A percentile compares a stretch with the other conserved stretches of the same genome.
These are phyloP conservation scores for Neospermospora avenae DNA, from an alignment of 2,329 filamentous ascomycete genomes.

Conservation along the genomic window DNA sequence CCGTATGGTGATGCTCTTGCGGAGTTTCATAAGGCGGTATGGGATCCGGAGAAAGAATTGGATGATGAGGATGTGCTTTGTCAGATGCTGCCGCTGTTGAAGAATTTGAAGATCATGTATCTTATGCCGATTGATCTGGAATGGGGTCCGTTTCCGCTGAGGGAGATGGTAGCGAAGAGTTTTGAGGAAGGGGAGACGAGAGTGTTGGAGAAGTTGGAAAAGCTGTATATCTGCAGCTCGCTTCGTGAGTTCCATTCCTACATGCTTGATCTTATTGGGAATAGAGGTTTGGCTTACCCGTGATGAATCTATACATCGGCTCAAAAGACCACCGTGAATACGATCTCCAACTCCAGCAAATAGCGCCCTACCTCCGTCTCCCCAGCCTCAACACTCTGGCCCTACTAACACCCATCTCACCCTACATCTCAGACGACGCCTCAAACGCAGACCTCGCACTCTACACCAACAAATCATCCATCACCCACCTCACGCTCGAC, in stretches of 20 bases:
- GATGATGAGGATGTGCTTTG: slow-evolving; percentile 2
- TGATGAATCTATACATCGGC: slow-evolving; percentile 6
- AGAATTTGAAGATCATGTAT: neutral
- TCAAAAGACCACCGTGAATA: slow-evolving; percentile 13
- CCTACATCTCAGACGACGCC: neutral
- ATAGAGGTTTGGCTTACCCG: neutral
- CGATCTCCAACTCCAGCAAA: slow-evolving; percentile 7
- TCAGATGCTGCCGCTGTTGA: neutral
- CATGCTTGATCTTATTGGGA: neutral
- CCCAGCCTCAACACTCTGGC: slow-evolving; percentile 10
- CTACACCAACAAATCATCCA: slow-evolving; percentile 5
- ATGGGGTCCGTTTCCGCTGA: neutral
- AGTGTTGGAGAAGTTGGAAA: slow-evolving; percentile 10
- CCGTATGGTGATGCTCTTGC: neutral
- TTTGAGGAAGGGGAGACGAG: neutral
- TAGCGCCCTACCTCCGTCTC: slow-evolving; percentile 13
- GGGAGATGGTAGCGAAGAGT: neutral
- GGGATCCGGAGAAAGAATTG: neutral
- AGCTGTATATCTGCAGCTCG: slow-evolving; percentile 15
- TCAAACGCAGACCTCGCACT: slow-evolving; percentile 1
- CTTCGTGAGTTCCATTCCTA: slow-evolving; percentile 11
- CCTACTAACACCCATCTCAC: slow-evolving; percentile 8
- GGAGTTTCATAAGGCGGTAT: neutral
- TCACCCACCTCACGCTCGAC: slow-evolving; percentile 14
- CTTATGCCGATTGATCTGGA: neutral